phyloP scores from a whole-genome alignment of 352 stramenopile genomes.

The Phytopythium chamaehyphon region DNA sequence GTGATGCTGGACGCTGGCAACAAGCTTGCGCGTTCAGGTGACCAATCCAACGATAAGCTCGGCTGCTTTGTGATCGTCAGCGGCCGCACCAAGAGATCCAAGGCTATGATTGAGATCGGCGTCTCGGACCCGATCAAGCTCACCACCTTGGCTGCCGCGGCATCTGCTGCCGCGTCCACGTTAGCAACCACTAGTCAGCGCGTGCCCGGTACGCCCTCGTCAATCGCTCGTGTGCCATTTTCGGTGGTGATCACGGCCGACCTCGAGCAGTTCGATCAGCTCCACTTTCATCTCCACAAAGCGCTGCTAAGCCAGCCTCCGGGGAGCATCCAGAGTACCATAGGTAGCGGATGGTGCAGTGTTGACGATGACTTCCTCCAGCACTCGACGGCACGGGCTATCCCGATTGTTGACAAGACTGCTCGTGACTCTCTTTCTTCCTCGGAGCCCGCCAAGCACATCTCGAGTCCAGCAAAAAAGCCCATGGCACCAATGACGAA shows the following conservation, averaged over 20 bases:
- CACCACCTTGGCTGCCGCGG: conserved; percentile 29
- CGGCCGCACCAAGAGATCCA: conserved; percentile 37
- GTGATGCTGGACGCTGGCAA: conserved; percentile 44
- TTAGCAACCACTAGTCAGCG: background rate
- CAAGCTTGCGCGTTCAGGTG: conserved; percentile 36
- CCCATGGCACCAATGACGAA: background rate
- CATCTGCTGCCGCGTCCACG: conserved; percentile 9
- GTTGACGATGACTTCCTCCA: conserved; percentile 49
- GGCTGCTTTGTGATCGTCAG: conserved; percentile 53
- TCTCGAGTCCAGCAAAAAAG: background rate
- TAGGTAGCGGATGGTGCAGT: conserved; percentile 49
- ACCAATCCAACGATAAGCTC: conserved; percentile 36
- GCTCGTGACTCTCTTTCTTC: conserved; percentile 25
- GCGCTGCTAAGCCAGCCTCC: conserved; percentile 39
- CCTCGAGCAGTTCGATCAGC: conserved; percentile 52
- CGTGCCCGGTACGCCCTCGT: conserved; percentile 4
- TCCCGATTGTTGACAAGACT: conserved; percentile 50
- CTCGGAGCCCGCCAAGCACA: conserved; percentile 8
- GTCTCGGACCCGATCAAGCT: conserved; percentile 59
- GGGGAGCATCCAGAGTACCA: conserved; percentile 32
- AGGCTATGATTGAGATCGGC: conserved; percentile 49
- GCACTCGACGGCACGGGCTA: conserved; percentile 29
- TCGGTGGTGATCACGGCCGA: conserved; percentile 50
- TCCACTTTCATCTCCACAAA: conserved; percentile 65
- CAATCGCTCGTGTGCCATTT: conserved; percentile 44